These are phyloP conservation scores for Phialophora macrospora DNA, from an alignment of 2,329 filamentous ascomycete species.

Conservation along the genomic window DNA sequence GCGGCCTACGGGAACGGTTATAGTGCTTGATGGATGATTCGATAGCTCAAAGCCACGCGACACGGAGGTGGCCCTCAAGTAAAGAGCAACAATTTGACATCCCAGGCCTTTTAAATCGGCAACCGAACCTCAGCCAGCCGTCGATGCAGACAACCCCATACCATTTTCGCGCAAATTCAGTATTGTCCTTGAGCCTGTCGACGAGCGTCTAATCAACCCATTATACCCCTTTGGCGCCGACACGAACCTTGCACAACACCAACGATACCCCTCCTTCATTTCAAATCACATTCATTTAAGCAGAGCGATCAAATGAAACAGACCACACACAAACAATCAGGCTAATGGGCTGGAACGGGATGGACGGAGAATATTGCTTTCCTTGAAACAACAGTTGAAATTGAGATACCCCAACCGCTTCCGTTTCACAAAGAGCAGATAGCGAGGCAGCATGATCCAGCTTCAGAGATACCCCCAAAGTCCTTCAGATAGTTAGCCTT, in stretches of 20 bases:
- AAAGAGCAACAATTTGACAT: not conserved
- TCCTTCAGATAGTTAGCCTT: constrained; percentile 27
- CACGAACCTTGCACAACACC: constrained; percentile 15
- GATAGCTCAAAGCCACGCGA: not conserved
- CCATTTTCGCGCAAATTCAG: not conserved
- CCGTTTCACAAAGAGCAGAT: constrained; percentile 14
- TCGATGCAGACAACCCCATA: not conserved
- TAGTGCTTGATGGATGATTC: constrained; percentile 11
- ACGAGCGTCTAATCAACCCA: constrained; percentile 32
- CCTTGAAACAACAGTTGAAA: constrained; percentile 13
- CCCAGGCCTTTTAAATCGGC: not conserved
- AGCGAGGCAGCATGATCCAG: constrained; percentile 24
- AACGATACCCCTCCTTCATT: constrained; percentile 25
- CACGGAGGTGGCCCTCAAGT: not conserved
- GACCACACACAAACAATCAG: constrained; percentile 14
- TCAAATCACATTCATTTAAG: constrained; percentile 4
- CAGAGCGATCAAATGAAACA: not conserved
- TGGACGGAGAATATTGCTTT: constrained; percentile 27
- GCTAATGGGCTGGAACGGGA: constrained; percentile 18
- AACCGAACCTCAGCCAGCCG: not conserved
- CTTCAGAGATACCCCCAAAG: constrained; percentile 33
- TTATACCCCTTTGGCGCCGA: constrained; percentile 32
- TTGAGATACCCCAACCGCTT: constrained; percentile 30
- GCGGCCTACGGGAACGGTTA: constrained; percentile 1
- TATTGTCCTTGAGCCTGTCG: constrained; percentile 13